Percentiles rank a stretch among this genome's conserved stretches.
phyloP scores from a whole-genome alignment of 768 basidiomycete species.

The Phanerodontia chrysosporium region DNA sequence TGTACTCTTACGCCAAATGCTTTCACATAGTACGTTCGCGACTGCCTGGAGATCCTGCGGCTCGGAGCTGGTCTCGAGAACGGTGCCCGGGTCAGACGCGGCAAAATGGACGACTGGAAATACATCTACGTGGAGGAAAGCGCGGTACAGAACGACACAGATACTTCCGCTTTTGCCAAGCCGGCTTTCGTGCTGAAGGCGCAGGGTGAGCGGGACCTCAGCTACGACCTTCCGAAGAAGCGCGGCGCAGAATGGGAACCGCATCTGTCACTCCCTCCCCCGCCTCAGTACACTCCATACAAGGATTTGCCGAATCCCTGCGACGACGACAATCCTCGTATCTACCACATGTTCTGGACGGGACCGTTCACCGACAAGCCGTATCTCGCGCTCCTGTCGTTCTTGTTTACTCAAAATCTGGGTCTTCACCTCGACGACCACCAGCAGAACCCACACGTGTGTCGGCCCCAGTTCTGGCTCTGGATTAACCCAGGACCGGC shows the following conservation, averaged over 20 bases:
- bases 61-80: slow-evolving; percentile 87
- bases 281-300: slow-evolving; percentile 51
- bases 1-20: slow-evolving; percentile 2
- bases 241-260: slow-evolving; percentile 61
- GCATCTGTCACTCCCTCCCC: slow-evolving; percentile 44
- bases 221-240: slow-evolving; percentile 53
- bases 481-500: slow-evolving; percentile 99
- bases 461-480: slow-evolving; percentile 92
- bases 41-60: slow-evolving; percentile 93
- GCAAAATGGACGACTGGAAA: slow-evolving; percentile 77
- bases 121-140: slow-evolving; percentile 79
- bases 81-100: slow-evolving; percentile 67
- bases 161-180: slow-evolving; percentile 26
- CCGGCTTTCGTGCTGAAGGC: slow-evolving; percentile 25
- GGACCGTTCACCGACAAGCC: slow-evolving; percentile 99
- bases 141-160: slow-evolving; percentile 35
- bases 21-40: slow-evolving; percentile 87
- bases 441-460: slow-evolving; percentile 48
- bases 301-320: slow-evolving; percentile 60
- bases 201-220: slow-evolving; percentile 39
- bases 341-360: slow-evolving; percentile 99
- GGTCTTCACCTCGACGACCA: slow-evolving; percentile 65
- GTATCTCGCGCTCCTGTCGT: slow-evolving; percentile 90
- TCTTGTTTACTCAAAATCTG: slow-evolving; percentile 93
- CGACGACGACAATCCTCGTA: slow-evolving; percentile 77